A percentile compares a stretch with the other conserved stretches of the same genome.
These are phyloP conservation scores for Theobroma grandiflorum DNA, from an alignment of 441 rosid genomes.

Conservation along the genomic window DNA sequence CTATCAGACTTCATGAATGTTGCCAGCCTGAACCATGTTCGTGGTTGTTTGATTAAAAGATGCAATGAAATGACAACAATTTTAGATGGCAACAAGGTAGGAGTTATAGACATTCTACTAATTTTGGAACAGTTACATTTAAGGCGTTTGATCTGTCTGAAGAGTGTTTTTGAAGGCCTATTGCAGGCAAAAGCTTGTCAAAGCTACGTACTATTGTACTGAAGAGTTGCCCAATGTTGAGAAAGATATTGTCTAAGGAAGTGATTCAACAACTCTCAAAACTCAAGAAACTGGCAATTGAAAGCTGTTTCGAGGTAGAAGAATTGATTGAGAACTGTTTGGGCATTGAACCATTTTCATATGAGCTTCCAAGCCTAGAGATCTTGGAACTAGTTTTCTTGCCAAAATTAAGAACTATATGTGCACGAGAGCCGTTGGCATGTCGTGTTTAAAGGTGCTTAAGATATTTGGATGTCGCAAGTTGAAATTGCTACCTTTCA, in stretches of 20 bases:
- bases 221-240: constrained; percentile 34
- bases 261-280: constrained; percentile 22
- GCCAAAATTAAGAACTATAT: constrained; percentile 25
- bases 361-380: constrained; percentile 27
- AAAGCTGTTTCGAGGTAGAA: constrained; percentile 34
- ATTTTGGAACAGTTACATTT: constrained; percentile 34
- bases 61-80: constrained; percentile 28
- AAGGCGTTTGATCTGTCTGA: constrained; percentile 29
- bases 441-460: constrained; percentile 34
- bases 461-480: constrained; percentile 15
- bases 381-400: constrained; percentile 28
- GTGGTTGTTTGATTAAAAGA: constrained; percentile 11
- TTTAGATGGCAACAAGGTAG: constrained; percentile 26
- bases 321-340: constrained; percentile 31
- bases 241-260: constrained; percentile 27
- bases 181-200: constrained; percentile 30
- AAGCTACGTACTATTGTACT: constrained; percentile 33
- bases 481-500: constrained; percentile 30
- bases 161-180: constrained; percentile 37
- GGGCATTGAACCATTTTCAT: constrained; percentile 11
- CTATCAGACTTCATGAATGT: constrained; percentile 14
- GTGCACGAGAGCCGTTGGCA: not conserved
- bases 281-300: constrained; percentile 32
- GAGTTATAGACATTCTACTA: constrained; percentile 19
- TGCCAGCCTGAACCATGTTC: not conserved